phyloP scores from a whole-genome alignment of 2,329 filamentous ascomycete species.

The Thelonectria discophora region DNA sequence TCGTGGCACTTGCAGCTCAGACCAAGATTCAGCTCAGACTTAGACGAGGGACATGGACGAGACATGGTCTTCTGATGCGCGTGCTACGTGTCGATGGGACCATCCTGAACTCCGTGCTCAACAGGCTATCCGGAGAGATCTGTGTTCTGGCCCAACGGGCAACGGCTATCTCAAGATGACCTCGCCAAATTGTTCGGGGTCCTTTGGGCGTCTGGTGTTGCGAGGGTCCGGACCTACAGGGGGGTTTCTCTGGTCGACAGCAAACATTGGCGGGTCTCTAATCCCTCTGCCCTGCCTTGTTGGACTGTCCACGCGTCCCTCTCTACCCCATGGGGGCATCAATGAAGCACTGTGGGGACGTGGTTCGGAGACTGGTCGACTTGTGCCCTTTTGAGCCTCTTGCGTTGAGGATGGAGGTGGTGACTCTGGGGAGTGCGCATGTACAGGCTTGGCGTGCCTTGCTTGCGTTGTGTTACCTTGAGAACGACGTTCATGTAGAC shows the following conservation, averaged over 20 bases:
- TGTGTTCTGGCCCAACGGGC: constrained; percentile 2
- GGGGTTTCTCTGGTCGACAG: constrained; percentile 2
- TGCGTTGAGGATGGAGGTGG: neutral
- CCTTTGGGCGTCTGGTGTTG: constrained; percentile 3
- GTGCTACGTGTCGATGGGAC: constrained; percentile 3
- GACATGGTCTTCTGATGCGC: neutral
- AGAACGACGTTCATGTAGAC: no score
- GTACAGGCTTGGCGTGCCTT: neutral
- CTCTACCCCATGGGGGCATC: constrained; percentile 12
- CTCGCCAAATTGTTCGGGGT: neutral
- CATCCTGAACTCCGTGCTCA: constrained; percentile 2
- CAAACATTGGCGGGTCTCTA: neutral
- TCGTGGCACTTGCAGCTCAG: constrained; percentile 13
- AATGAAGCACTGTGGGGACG: neutral
- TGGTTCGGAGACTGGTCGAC: neutral
- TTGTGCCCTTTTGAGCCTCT: neutral
- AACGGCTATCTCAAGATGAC: constrained; percentile 3
- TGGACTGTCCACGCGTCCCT: constrained; percentile 22
- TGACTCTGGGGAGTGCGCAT: no score
- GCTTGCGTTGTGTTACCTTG: neutral
- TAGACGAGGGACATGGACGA: neutral
- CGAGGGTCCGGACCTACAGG: neutral
- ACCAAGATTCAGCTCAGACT: neutral
- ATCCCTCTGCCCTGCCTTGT: neutral
- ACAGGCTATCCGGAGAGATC: constrained; percentile 3